Base-by-base conservation (phyloP, 495 filamentous ascomycete species). In the Daldinia childiae region DNA sequence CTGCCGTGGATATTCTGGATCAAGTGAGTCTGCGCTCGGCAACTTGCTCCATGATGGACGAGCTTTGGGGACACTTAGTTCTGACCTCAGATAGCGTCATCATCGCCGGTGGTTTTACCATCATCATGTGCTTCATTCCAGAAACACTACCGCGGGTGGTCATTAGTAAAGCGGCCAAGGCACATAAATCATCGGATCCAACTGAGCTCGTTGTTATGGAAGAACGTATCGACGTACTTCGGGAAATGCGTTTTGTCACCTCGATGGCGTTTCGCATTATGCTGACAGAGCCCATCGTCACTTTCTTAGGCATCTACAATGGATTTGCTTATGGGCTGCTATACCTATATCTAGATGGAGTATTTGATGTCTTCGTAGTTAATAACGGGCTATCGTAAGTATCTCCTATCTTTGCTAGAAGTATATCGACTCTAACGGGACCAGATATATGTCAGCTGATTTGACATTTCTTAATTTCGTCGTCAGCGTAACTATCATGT, bases 401-500 rank as follows among this genome's bases (percentile, higher is more conserved):
- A 8, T 45, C 11, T 36, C 26, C 34, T 12, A 43, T 62, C 36
- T 19, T 38, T 17, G 21, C 11, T 27, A 0, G 32, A 43, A 15
- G 14, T 7, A 6, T n/a, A 11, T 51, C 15, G 27, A 27, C 45
- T 65, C 62, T 75, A 41, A 73, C 27, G 14, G 14, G 45, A 15
- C 24, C 21, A 81, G 76, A 3, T 67, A 73, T 67, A 77, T 81
- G 62, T 69, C 58, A 17, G 79, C 78, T 15, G 77, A 81, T 38
- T 59, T 81, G 48, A 81, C 77, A 7, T 81, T 74, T 58, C 79
- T 81, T 50, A 81, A 81, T 41, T 78, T 80, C 52, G 77, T 79
- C 56, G 79, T 77, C 24, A 71, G 77, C 29, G 79, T 79, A 4
- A 58, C 75, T 1, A 34, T 77, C 58, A 79, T 81, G 78, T 79